A percentile compares a stretch with the other conserved stretches of the same genome.
phyloP scores from a whole-genome alignment of 208 protist genomes.

The Perkinsela sp. region DNA sequence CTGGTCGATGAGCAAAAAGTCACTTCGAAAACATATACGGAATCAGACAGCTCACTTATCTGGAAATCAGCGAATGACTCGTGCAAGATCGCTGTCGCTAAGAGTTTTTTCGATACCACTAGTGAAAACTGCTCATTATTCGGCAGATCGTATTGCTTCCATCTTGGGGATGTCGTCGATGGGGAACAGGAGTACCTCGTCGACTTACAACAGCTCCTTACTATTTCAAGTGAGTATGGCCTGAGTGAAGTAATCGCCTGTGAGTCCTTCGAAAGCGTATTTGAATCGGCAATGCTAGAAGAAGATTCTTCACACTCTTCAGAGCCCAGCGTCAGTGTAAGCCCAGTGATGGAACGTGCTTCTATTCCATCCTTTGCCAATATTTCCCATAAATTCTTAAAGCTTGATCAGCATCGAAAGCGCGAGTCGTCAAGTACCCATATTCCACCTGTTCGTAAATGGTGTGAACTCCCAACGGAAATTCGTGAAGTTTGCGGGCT shows the following conservation, averaged over 20 bases:
- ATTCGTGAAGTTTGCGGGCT: background rate
- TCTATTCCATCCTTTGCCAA: background rate
- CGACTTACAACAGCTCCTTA: background rate
- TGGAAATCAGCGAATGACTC: background rate
- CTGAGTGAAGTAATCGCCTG: background rate
- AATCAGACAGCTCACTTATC: background rate
- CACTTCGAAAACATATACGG: background rate
- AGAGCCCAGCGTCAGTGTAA: background rate
- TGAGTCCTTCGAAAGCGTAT: background rate
- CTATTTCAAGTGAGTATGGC: background rate
- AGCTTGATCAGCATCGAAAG: background rate
- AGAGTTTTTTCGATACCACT: too few species aligned
- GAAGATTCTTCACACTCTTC: background rate
- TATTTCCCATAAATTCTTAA: background rate
- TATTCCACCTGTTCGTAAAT: background rate
- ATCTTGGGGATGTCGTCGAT: background rate
- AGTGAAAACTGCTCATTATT: background rate
- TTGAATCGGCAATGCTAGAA: background rate
- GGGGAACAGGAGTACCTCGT: background rate
- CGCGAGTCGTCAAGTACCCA: background rate
- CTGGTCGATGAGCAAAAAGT: background rate
- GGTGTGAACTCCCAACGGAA: background rate
- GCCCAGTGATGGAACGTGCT: background rate
- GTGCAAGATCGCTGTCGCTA: background rate
- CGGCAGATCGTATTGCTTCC: background rate